A percentile compares a stretch with the other conserved stretches of the same genome.
These are phyloP conservation scores for Lagenidium sp. DNA, from an alignment of 352 stramenopile genomes.

Conservation along the genomic window DNA sequence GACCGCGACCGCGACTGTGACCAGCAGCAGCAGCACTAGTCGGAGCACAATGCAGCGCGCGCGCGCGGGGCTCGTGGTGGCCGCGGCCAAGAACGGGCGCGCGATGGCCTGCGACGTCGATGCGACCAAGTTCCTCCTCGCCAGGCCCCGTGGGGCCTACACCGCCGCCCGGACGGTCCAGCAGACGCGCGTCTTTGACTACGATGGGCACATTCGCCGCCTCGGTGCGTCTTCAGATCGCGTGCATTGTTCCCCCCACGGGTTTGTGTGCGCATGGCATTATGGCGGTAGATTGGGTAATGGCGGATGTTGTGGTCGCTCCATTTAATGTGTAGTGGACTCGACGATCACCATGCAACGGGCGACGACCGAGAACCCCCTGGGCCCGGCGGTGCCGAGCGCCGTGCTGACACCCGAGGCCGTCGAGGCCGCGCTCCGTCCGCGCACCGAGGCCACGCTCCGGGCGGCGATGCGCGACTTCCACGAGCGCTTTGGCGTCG, in stretches of 20 bases:
- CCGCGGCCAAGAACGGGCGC: slow-evolving; percentile 70
- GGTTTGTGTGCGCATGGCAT: too few species aligned
- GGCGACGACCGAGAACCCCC: too few species aligned
- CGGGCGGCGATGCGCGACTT: slow-evolving; percentile 59
- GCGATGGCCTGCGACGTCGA: slow-evolving; percentile 53
- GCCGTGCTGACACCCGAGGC: slow-evolving; percentile 11
- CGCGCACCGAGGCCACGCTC: slow-evolving; percentile 52
- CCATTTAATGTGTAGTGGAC: slow-evolving; percentile 29
- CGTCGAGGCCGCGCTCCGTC: slow-evolving; percentile 36
- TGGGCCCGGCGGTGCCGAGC: slow-evolving; percentile 9
- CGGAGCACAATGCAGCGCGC: slow-evolving; percentile 5
- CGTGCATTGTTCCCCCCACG: neutral
- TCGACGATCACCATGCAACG: slow-evolving; percentile 56
- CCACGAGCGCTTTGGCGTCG: slow-evolving; percentile 24
- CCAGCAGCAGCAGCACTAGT: neutral
- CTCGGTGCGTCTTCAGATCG: slow-evolving; percentile 28
- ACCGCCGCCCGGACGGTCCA: slow-evolving; percentile 62
- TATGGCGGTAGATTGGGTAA: too few species aligned
- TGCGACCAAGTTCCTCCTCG: slow-evolving; percentile 51
- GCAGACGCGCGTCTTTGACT: slow-evolving; percentile 72
- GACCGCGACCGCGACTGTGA: too few species aligned
- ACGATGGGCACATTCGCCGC: slow-evolving; percentile 65
- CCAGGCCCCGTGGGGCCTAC: slow-evolving; percentile 60
- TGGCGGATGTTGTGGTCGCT: neutral
- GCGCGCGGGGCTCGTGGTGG: slow-evolving; percentile 15